Evolutionary conservation across 148 eudicot genomes (phyloP).

Genomic region (Rhododendron griersonianum): DNA sequence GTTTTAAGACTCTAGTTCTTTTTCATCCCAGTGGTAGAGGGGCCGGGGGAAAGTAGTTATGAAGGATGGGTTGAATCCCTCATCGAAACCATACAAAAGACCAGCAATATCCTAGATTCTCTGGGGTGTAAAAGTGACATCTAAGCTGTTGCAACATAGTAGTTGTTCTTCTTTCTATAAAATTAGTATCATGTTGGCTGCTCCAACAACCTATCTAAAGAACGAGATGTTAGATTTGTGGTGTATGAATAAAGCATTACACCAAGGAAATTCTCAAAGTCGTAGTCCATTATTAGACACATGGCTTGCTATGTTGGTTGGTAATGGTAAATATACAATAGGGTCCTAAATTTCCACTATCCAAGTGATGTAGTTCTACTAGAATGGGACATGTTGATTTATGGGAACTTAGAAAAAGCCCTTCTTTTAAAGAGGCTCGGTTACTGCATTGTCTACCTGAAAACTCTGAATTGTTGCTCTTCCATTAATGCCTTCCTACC

Average conservation of each 20-base stretch:
- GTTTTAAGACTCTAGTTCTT: not conserved
- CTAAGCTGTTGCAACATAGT: not conserved
- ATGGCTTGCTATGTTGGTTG: not conserved
- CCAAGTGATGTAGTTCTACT: not conserved
- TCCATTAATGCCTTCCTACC: not conserved
- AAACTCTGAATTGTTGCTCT: not conserved
- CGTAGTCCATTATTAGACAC: not conserved
- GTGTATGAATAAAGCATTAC: not conserved
- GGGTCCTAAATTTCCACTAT: not conserved
- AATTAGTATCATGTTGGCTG: not conserved
- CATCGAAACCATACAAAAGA: not conserved
- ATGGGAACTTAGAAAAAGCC: not conserved
- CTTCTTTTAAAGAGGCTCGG: not conserved
- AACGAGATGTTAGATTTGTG: not conserved
- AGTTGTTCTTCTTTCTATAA: not conserved
- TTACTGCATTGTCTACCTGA: not conserved
- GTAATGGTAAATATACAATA: not conserved
- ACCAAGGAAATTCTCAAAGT: not conserved
- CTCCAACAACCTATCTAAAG: not conserved
- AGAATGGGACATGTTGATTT: not conserved
- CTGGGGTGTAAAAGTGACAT: not conserved
- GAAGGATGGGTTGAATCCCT: not conserved
- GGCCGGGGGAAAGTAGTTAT: not conserved
- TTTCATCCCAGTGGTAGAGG: not conserved
- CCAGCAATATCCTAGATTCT: not conserved